Evolutionary conservation across 1,284 basidiomycete genomes (phyloP).

Genomic region (Microbotryomycetes sp.): DNA sequence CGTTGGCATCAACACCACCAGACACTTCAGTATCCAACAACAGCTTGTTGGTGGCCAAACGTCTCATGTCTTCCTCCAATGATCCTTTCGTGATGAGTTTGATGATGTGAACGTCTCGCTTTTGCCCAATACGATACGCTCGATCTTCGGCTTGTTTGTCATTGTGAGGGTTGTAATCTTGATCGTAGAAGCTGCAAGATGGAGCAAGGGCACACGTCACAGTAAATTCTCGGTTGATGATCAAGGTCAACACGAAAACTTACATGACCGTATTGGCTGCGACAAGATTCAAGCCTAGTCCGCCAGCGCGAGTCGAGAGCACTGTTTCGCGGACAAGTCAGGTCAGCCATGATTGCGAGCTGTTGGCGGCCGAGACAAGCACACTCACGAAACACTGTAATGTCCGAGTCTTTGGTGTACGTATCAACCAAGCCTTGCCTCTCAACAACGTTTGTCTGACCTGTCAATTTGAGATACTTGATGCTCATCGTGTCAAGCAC

Average conservation of each 20-base stretch:
- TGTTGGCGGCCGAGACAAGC: too few relatives aligned
- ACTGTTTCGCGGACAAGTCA: conserved; percentile 42
- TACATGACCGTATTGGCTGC: conserved; percentile 82
- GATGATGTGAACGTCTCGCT: conserved; percentile 70
- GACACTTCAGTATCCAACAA: conserved; percentile 87
- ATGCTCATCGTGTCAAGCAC: conserved; percentile 70
- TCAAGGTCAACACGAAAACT: conserved; percentile 8
- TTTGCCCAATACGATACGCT: conserved; percentile 96
- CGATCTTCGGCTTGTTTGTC: conserved; percentile 96
- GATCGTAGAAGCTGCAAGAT: conserved; percentile 77
- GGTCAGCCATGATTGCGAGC: neutral
- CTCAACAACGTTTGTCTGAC: conserved; percentile 87
- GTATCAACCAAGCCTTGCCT: conserved; percentile 91
- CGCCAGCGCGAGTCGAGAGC: conserved; percentile 87
- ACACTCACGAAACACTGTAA: conserved; percentile 64
- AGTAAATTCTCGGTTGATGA: neutral
- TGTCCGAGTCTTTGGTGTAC: conserved; percentile 88
- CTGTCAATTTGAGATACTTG: conserved; percentile 82
- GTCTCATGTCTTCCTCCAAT: conserved; percentile 73
- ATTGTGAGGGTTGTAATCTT: conserved; percentile 80
- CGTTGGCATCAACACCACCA: conserved; percentile 46
- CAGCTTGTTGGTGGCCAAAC: conserved; percentile 82
- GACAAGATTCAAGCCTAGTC: conserved; percentile 48
- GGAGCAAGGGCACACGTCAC: neutral
- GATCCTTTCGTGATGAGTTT: conserved; percentile 25